Evolutionary conservation across 1,284 basidiomycete species (phyloP).

Genomic region (Ustilago hordei): DNA sequence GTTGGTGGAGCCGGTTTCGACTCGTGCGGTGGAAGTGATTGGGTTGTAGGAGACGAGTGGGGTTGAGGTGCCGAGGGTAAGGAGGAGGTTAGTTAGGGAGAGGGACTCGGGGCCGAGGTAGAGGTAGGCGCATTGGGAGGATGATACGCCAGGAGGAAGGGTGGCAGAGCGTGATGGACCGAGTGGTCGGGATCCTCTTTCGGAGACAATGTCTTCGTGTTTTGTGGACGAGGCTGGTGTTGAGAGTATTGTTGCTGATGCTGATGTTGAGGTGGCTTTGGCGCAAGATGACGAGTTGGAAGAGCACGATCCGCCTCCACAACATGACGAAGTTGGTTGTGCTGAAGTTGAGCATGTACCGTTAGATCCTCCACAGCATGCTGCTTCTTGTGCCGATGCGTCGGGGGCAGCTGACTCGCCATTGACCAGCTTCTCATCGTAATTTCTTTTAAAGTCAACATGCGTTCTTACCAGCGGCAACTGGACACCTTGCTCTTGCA

Average conservation of each 20-base stretch:
- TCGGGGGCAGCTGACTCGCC: conserved; percentile 13
- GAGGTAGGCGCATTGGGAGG: conserved; percentile 72
- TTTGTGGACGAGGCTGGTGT: conserved; percentile 30
- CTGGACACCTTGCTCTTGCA: conserved; percentile 25
- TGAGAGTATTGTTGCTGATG: conserved; percentile 53
- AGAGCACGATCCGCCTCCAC: conserved; percentile 12
- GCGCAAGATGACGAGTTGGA: conserved; percentile 14
- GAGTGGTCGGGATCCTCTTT: conserved; percentile 57
- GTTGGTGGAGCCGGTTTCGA: conserved; percentile 76
- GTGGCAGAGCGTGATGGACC: conserved; percentile 35
- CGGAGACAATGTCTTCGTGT: conserved; percentile 46
- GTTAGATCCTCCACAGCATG: conserved; percentile 1
- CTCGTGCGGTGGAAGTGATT: conserved; percentile 70
- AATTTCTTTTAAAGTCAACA: conserved; percentile 57
- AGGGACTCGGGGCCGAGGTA: conserved; percentile 89
- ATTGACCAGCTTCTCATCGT: conserved; percentile 50
- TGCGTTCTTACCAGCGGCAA: conserved; percentile 40
- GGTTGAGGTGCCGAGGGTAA: conserved; percentile 55
- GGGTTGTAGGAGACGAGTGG: conserved; percentile 82
- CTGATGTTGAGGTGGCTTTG: conserved; percentile 20
- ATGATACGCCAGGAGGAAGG: conserved; percentile 17
- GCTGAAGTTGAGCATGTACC: background rate
- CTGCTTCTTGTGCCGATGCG: background rate
- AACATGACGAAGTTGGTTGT: conserved; percentile 4
- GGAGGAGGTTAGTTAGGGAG: conserved; percentile 83